These are phyloP conservation scores for Thalassiosira ordinaria DNA, from an alignment of 352 stramenopile genomes.

Conservation along the genomic window DNA sequence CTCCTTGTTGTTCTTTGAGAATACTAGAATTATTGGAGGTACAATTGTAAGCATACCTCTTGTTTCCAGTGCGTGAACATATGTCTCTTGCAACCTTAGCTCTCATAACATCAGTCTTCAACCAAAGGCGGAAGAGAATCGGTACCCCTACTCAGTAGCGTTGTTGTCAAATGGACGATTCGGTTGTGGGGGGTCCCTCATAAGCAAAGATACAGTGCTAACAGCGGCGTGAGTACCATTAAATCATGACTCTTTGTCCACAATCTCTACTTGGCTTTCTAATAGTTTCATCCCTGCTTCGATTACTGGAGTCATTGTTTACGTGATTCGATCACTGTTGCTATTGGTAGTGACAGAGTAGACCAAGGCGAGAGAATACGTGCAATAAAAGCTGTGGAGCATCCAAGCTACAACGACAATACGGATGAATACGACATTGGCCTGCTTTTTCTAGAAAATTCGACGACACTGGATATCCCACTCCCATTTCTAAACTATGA, in stretches of 20 bases:
- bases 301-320: conserved; percentile 17
- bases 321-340: not conserved
- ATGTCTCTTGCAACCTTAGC: too few species aligned
- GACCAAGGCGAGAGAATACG: conserved; percentile 8
- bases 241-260: too few species aligned
- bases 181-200: conserved; percentile 33
- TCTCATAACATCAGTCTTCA: too few species aligned
- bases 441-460: conserved; percentile 31
- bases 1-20: too few species aligned
- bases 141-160: conserved; percentile 27
- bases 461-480: conserved; percentile 2
- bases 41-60: too few species aligned
- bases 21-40: too few species aligned
- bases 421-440: conserved; percentile 37
- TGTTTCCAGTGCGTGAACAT: too few species aligned
- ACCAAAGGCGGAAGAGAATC: conserved; percentile 19
- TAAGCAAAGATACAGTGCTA: conserved; percentile 28
- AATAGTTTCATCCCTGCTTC: not conserved
- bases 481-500: conserved; percentile 28
- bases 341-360: conserved; percentile 6
- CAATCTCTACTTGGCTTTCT: not conserved
- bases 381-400: not conserved
- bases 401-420: conserved; percentile 18
- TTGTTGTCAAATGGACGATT: not conserved
- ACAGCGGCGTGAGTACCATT: conserved; percentile 27